These are phyloP conservation scores for Brassica cretica DNA, from an alignment of 345 rosid species.

Conservation along the genomic window DNA sequence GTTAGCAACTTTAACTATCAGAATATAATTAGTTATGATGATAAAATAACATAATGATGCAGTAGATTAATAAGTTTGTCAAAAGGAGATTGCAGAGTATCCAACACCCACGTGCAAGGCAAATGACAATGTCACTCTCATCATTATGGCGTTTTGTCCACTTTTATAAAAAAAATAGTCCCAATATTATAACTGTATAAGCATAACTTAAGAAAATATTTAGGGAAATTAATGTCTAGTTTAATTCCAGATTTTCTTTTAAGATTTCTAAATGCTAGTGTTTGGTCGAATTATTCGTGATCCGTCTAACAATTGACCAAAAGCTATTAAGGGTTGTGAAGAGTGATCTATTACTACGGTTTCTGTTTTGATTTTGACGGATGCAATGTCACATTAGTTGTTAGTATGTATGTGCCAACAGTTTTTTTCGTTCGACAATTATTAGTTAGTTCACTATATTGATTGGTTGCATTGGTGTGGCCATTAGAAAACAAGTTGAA, in stretches of 20 bases:
- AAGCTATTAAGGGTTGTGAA: neutral
- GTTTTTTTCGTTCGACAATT: neutral
- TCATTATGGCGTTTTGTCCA: constrained; percentile 35
- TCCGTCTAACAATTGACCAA: neutral
- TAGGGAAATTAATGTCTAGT: neutral
- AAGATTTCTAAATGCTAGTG: neutral
- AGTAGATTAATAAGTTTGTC: constrained; percentile 6
- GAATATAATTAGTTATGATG: constrained; percentile 10
- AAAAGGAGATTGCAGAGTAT: constrained; percentile 36
- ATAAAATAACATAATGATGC: constrained; percentile 29
- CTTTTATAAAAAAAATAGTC: constrained; percentile 12
- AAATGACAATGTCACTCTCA: constrained; percentile 40
- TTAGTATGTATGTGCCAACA: neutral
- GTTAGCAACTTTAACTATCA: neutral
- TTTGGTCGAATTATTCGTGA: neutral
- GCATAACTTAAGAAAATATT: neutral
- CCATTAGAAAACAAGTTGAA: neutral
- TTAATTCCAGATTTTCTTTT: neutral
- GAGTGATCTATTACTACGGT: neutral
- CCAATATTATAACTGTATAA: neutral
- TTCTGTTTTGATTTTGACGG: neutral
- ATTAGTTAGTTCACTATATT: neutral
- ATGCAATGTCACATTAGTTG: neutral
- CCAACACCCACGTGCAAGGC: constrained; percentile 43
- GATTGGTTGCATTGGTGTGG: neutral